phyloP scores from a whole-genome alignment of 257 asterid species.

The Marsdenia floribunda region DNA sequence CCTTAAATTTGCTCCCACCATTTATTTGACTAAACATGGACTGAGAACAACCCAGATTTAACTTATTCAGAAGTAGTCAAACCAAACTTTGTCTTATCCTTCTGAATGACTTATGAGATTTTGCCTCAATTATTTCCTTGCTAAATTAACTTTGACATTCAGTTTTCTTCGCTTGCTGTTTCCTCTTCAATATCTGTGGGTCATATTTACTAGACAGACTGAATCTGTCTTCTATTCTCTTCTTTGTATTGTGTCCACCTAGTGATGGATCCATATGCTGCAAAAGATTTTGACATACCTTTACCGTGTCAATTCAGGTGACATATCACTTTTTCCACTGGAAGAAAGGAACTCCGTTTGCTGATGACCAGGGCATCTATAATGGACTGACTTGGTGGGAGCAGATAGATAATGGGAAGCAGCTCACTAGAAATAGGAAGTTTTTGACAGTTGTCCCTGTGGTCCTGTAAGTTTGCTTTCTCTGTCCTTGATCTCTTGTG shows the following conservation, averaged over 20 bases:
- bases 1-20: neutral
- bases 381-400: constrained; percentile 94
- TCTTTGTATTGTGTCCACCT: neutral
- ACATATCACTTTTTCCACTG: constrained; percentile 90
- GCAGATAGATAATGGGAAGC: constrained; percentile 85
- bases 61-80: neutral
- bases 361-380: constrained; percentile 93
- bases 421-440: constrained; percentile 90
- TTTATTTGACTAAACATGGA: neutral
- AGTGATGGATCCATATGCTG: constrained; percentile 5
- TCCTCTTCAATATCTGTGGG: neutral
- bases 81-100: neutral
- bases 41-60: neutral
- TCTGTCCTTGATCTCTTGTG: neutral
- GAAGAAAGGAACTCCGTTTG: constrained; percentile 93
- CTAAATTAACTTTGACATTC: neutral
- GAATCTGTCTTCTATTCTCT: neutral
- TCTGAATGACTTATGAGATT: neutral
- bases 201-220: neutral
- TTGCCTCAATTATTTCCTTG: neutral
- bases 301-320: constrained; percentile 37
- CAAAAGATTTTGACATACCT: constrained; percentile 14
- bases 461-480: constrained; percentile 60
- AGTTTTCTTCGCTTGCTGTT: neutral
- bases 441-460: constrained; percentile 87